phyloP scores from a whole-genome alignment of 2,329 filamentous ascomycete species.

The Pyrenochaeta sp. region DNA sequence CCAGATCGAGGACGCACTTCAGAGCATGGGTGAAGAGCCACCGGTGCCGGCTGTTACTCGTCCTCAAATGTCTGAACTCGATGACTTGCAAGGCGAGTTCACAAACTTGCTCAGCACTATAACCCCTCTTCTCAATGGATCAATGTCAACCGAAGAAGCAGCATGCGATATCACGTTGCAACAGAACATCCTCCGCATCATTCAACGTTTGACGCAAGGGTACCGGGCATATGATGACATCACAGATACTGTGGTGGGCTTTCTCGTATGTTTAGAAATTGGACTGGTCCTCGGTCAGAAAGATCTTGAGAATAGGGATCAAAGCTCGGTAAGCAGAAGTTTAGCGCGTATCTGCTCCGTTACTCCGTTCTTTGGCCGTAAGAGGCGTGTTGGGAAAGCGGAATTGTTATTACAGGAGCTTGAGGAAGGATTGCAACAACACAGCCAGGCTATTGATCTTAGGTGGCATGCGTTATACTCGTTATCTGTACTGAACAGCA shows the following conservation, averaged over 20 bases:
- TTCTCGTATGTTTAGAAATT: slow-evolving; percentile 80
- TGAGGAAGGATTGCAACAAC: slow-evolving; percentile 30
- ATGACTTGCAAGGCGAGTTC: slow-evolving; percentile 82
- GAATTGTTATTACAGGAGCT: slow-evolving; percentile 23
- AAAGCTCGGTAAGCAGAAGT: slow-evolving; percentile 24
- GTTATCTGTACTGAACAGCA: slow-evolving; percentile 34
- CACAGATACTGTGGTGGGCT: slow-evolving; percentile 77
- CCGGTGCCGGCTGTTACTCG: slow-evolving; percentile 74
- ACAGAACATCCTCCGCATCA: slow-evolving; percentile 72
- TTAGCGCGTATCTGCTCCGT: slow-evolving; percentile 35
- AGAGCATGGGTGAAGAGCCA: slow-evolving; percentile 71
- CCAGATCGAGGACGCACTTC: slow-evolving; percentile 69
- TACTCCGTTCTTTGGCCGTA: slow-evolving; percentile 46
- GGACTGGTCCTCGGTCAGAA: slow-evolving; percentile 68
- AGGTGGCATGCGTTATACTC: slow-evolving; percentile 48
- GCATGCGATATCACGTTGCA: slow-evolving; percentile 51
- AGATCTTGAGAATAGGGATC: slow-evolving; percentile 23
- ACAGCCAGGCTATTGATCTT: slow-evolving; percentile 37
- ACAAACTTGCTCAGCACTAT: slow-evolving; percentile 68
- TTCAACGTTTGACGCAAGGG: slow-evolving; percentile 71
- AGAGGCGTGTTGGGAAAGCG: slow-evolving; percentile 21
- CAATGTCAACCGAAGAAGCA: slow-evolving; percentile 34
- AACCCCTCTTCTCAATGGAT: slow-evolving; percentile 36
- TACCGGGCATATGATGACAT: slow-evolving; percentile 88
- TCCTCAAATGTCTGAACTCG: slow-evolving; percentile 72